Conservation (phyloP, 176 grass and related monocot species). For the maize (Zea mays) region DNA sequence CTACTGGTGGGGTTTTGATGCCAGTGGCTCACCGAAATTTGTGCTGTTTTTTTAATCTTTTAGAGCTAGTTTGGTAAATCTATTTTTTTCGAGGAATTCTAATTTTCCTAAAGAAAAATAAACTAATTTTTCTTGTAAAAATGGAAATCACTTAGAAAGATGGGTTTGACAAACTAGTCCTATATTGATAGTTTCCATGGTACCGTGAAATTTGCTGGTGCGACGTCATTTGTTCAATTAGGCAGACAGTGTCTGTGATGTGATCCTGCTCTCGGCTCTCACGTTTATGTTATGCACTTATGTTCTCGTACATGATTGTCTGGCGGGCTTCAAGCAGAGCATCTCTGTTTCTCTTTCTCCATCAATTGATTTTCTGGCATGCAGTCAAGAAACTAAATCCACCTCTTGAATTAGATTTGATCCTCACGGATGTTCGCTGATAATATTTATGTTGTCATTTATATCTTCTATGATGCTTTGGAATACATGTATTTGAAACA, state of each 20-base stretch:
- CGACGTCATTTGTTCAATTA: not conserved
- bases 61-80: too few species aligned
- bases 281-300: not conserved
- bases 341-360: not conserved
- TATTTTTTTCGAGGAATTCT: too few species aligned
- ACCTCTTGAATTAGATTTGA: not conserved
- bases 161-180: not conserved
- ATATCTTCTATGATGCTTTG: not conserved
- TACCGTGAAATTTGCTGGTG: not conserved
- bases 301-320: not conserved
- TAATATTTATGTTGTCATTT: not conserved
- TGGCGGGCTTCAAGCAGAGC: slow-evolving; percentile 1
- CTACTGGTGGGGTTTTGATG: not conserved
- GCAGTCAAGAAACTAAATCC: not conserved
- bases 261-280: slow-evolving; percentile 13
- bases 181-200: not conserved
- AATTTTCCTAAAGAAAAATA: too few species aligned
- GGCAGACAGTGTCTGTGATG: not conserved
- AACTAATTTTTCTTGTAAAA: too few species aligned
- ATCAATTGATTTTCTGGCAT: not conserved
- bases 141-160: too few species aligned
- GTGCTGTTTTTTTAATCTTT: not conserved
- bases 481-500: not conserved
- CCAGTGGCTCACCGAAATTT: not conserved
- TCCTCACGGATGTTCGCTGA: not conserved